Base-by-base conservation (phyloP, 1,284 basidiomycete genomes). In the Pseudozyma tsukubaensis region DNA sequence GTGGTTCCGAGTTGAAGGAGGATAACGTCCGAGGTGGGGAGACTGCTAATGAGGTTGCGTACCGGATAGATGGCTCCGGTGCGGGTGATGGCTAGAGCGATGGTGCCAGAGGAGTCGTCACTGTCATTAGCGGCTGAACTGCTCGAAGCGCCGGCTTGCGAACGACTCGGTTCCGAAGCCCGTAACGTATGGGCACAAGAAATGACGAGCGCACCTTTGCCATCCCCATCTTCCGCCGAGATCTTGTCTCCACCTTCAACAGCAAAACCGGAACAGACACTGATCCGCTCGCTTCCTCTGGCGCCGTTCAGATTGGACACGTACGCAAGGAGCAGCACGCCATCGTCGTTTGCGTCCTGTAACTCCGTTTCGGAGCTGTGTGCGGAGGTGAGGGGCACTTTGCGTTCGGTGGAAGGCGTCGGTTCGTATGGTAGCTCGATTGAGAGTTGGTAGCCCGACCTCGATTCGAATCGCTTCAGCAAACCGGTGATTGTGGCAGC, bases 181-280 rank as follows among this genome's bases (percentile, higher is more conserved):
- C 86, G 24, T 86, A 88, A 50, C 10, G 91, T 91, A 80, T 92
- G 91, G 5, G 89, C 89, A 73, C 91, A 92, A 1, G 89, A 89
- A 13, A 91, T 78, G 29, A 91, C 79, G 11, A 89, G 70, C 3
- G 85, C 83, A 1, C 78, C 82, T 13, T 57, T 67, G 29, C 87
- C 86, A 4, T 80, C 83, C 5, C 78, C 82, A 40, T 76, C 76
- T 12, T 62, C 61, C 2, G 43, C 39, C n/a, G 62, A 50, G 7
- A 80, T 57, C 16, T 81, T 76, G 2, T 80, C 62, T 34, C 79
- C 74, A 9, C 79, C 82, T 39, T 82, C 76, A 10, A 92, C 77
- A 2, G 87, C 88, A 81, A 92, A 92, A 0, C 89, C 91, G 9
- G 89, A 90, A 58, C 88, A 89, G 19, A 91, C 80, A 8, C 87